These are phyloP conservation scores for Porpolomopsis calyptriformis DNA, from an alignment of 768 basidiomycete genomes.

Conservation along the genomic window DNA sequence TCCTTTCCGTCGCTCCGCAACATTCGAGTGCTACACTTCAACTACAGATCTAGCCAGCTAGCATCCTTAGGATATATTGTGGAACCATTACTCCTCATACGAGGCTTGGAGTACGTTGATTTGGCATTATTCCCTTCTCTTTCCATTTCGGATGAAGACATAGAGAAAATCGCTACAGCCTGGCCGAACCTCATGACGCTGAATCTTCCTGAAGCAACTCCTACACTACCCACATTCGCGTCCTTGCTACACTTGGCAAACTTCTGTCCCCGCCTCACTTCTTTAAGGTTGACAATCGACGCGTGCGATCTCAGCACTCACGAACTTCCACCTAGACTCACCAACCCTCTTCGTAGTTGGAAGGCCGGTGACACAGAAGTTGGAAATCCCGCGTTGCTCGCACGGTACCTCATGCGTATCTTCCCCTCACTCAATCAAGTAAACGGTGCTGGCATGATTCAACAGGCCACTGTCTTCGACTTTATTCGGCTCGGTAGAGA, in stretches of 20 bases:
- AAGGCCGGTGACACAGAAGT: too few species aligned
- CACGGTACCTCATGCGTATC: too few species aligned
- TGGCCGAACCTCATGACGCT: neutral
- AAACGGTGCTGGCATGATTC: too few species aligned
- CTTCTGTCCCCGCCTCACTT: neutral
- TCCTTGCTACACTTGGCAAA: too few species aligned
- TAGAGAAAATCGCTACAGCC: neutral
- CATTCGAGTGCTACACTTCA: neutral
- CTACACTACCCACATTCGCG: neutral
- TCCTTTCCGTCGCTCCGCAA: neutral
- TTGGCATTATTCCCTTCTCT: neutral
- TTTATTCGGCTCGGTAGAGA: too few species aligned
- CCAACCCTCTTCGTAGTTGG: too few species aligned
- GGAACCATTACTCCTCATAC: neutral
- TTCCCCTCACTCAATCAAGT: too few species aligned
- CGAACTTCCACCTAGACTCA: too few species aligned
- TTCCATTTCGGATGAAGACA: neutral
- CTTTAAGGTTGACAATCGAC: too few species aligned
- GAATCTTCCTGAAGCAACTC: neutral
- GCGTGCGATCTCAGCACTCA: too few species aligned
- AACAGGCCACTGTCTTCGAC: too few species aligned
- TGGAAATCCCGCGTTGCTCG: too few species aligned
- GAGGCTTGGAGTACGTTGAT: neutral
- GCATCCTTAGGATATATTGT: neutral
- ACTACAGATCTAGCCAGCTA: neutral